phyloP scores from a whole-genome alignment of 1,139 yeast species.

The Kodamaea plutei region DNA sequence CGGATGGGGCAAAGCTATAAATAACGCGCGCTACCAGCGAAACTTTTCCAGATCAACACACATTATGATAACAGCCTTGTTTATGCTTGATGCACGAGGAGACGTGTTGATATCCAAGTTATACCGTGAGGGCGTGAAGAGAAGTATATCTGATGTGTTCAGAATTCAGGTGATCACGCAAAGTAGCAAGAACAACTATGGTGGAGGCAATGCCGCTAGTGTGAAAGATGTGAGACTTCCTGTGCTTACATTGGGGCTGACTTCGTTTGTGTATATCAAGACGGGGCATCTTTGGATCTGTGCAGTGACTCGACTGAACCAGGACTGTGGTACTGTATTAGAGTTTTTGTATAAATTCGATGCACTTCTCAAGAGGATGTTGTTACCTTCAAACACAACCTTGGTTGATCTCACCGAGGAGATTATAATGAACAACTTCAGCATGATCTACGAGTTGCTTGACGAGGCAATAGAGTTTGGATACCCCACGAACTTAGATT shows the following conservation, averaged over 20 bases:
- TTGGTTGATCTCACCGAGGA: slow-evolving; percentile 22
- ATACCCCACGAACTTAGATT: slow-evolving; percentile 70
- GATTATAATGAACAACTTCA: slow-evolving; percentile 48
- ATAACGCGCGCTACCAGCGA: too few species aligned
- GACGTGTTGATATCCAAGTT: slow-evolving; percentile 79
- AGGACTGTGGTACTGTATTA: slow-evolving; percentile 74
- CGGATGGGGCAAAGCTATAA: too few species aligned
- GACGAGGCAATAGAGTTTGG: slow-evolving; percentile 83
- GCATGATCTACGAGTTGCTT: slow-evolving; percentile 66
- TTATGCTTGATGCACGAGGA: slow-evolving; percentile 75
- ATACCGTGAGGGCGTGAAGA: slow-evolving; percentile 34
- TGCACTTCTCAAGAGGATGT: slow-evolving; percentile 30
- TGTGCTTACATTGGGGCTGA: slow-evolving; percentile 84
- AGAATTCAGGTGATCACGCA: slow-evolving; percentile 80
- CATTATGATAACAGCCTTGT: slow-evolving; percentile 83
- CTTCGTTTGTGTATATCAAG: slow-evolving; percentile 79
- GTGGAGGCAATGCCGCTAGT: slow-evolving; percentile 12
- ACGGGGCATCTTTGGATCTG: slow-evolving; percentile 74
- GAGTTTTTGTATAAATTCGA: slow-evolving; percentile 72
- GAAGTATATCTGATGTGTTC: slow-evolving; percentile 82
- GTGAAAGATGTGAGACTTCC: slow-evolving; percentile 60
- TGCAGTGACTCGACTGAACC: slow-evolving; percentile 83
- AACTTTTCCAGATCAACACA: too few species aligned
- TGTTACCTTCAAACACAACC: slow-evolving; percentile 16
- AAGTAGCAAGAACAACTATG: slow-evolving; percentile 17